Conservation (phyloP, 352 stramenopile species). For the Phytophthora crassamura region DNA sequence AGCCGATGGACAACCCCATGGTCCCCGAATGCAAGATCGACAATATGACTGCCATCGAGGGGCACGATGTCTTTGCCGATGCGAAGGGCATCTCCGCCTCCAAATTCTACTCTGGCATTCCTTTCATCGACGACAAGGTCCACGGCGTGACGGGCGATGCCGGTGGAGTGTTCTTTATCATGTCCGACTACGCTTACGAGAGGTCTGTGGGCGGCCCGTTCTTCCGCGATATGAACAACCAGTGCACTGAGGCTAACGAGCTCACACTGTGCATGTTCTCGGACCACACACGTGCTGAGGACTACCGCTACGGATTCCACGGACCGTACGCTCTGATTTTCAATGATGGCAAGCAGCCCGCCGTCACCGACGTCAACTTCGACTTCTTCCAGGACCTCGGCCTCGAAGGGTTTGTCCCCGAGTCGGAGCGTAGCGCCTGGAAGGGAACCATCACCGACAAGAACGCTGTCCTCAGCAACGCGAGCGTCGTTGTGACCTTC, state of each 20-base stretch:
- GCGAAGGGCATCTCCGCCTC: conserved; percentile 39
- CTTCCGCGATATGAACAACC: conserved; percentile 71
- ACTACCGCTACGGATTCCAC: conserved; percentile 66
- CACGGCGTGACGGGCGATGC: conserved; percentile 48
- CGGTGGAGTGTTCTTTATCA: conserved; percentile 57
- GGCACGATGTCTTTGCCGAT: conserved; percentile 47
- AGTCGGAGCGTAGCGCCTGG: conserved; percentile 39
- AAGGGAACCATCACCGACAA: conserved; percentile 44
- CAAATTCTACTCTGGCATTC: conserved; percentile 54
- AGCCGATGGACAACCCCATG: conserved; percentile 45
- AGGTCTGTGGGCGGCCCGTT: conserved; percentile 57
- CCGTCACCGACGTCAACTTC: conserved; percentile 41
- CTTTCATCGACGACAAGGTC: conserved; percentile 46
- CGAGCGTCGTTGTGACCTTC: conserved; percentile 45
- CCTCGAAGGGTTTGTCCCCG: conserved; percentile 50
- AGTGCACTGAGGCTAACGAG: conserved; percentile 57
- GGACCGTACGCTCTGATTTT: conserved; percentile 57
- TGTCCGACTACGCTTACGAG: conserved; percentile 57
- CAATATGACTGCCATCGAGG: conserved; percentile 46
- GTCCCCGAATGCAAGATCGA: conserved; percentile 40
- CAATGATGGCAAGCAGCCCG: conserved; percentile 38
- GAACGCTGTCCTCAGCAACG: conserved; percentile 31
- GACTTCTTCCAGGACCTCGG: conserved; percentile 55
- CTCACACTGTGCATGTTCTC: conserved; percentile 69
- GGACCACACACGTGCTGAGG: conserved; percentile 57